phyloP scores from a whole-genome alignment of 192 early-diverging fungal species.

The Coemansia sp. region DNA sequence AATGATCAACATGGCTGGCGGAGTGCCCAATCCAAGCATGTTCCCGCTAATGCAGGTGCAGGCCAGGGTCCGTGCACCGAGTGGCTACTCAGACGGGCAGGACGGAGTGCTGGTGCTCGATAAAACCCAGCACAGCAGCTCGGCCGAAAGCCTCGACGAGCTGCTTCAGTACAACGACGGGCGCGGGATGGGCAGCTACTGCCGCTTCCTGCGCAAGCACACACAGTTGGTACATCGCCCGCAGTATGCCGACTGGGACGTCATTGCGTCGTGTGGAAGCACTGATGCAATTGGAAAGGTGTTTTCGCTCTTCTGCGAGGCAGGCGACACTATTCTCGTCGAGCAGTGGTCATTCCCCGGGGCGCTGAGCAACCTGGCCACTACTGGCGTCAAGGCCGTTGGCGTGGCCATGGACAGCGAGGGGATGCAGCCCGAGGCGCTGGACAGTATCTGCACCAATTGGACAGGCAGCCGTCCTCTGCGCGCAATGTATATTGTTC shows the following conservation, averaged over 20 bases:
- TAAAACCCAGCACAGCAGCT: slow-evolving; percentile 10
- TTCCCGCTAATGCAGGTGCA: slow-evolving; percentile 64
- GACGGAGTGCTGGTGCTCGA: slow-evolving; percentile 36
- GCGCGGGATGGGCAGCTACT: slow-evolving; percentile 54
- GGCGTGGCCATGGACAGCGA: slow-evolving; percentile 59
- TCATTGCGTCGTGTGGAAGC: slow-evolving; percentile 62
- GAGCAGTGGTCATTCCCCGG: slow-evolving; percentile 64
- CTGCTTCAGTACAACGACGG: slow-evolving; percentile 64
- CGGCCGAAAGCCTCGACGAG: slow-evolving; percentile 38
- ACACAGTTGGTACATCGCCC: slow-evolving; percentile 52
- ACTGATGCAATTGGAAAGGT: slow-evolving; percentile 60
- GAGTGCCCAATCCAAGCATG: slow-evolving; percentile 62
- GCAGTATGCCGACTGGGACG: slow-evolving; percentile 62
- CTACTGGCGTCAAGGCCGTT: slow-evolving; percentile 49
- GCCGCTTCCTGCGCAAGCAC: slow-evolving; percentile 52
- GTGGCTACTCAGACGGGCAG: slow-evolving; percentile 3
- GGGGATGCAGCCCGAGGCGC: slow-evolving; percentile 62
- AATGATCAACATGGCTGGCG: slow-evolving; percentile 71
- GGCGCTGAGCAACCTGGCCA: slow-evolving; percentile 51
- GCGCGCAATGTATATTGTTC: slow-evolving; percentile 72
- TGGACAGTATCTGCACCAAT: slow-evolving; percentile 52
- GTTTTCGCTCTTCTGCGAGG: slow-evolving; percentile 55
- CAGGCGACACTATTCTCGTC: slow-evolving; percentile 60
- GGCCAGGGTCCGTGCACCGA: slow-evolving; percentile 49
- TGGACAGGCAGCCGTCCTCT: slow-evolving; percentile 53